Percentiles rank a stretch among this genome's conserved stretches.
phyloP scores from a whole-genome alignment of 2,329 filamentous ascomycete species.

The Colletotrichum somersetense region DNA sequence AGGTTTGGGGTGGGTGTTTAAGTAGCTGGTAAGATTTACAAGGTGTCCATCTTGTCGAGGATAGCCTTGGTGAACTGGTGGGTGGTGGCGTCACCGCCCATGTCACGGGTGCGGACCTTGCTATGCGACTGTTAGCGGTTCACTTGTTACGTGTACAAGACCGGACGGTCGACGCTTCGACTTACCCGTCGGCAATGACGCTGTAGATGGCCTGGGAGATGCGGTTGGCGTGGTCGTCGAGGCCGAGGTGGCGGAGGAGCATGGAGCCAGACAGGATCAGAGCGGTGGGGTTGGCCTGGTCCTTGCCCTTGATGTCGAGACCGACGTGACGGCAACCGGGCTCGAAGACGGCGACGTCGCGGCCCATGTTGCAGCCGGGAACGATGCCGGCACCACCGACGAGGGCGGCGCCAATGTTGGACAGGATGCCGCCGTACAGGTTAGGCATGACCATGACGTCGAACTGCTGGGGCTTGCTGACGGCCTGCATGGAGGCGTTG shows the following conservation, averaged over 20 bases:
- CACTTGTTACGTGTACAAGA: background rate
- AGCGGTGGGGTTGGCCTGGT: slow-evolving; percentile 98
- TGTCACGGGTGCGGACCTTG: slow-evolving; percentile 90
- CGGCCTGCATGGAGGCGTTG: slow-evolving; percentile 99
- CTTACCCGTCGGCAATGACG: slow-evolving; percentile 90
- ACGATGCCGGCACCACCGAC: slow-evolving; percentile 98
- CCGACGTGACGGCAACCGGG: slow-evolving; percentile 99
- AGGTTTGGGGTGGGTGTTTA: background rate
- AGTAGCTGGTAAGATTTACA: slow-evolving; percentile 60
- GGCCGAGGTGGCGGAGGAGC: slow-evolving; percentile 95
- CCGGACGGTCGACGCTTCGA: background rate
- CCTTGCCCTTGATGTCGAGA: slow-evolving; percentile 99
- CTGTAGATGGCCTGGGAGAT: slow-evolving; percentile 88
- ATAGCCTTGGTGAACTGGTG: slow-evolving; percentile 96
- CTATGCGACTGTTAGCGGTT: slow-evolving; percentile 65
- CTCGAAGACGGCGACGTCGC: slow-evolving; percentile 98
- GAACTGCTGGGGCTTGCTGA: slow-evolving; percentile 96
- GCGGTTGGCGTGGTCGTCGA: slow-evolving; percentile 98
- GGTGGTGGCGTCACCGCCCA: slow-evolving; percentile 91
- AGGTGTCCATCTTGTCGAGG: slow-evolving; percentile 91
- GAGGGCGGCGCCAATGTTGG: slow-evolving; percentile 97
- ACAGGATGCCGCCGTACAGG: slow-evolving; percentile 97
- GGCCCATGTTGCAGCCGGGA: slow-evolving; percentile 99
- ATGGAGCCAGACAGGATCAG: slow-evolving; percentile 95
- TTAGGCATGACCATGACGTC: slow-evolving; percentile 99